Base-by-base conservation (phyloP, 306 rosid genomes). In the Malus sieversii region DNA sequence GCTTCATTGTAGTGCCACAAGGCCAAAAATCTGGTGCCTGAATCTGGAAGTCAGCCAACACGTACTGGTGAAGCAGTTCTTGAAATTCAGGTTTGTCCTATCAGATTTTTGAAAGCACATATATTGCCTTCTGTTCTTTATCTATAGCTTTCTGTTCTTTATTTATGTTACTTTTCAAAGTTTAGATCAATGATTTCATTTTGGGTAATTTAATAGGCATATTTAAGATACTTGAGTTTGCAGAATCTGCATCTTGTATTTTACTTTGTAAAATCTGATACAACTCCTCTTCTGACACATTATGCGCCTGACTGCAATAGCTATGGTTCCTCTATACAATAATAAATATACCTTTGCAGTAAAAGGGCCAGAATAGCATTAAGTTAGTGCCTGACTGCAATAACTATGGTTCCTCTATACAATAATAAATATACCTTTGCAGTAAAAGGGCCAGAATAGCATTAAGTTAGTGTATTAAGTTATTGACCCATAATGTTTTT, bases 1-100 rank as follows among this genome's bases (percentile, higher is more conserved):
- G 84, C 86, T 86, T 84, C 80, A 84, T 83, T 95, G 92, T 75
- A 95, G 99, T 92, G 97, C 86, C 99, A 95, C 81, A 95, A 95
- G 86, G 99, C 99, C 46, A 95, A 95, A 82, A 95, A 95, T 86
- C 86, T 95, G 96, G 92, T 95, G 81, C 99, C 99, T 57, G 99
- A 95, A 86, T 75, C 97, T 81, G 99, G 99, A 75, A 95, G 97
- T 85, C 99, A 92, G 88, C 96, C 99, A 53, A 95, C 99, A 76
- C 96, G 99, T 75, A 95, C 97, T 3, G 99, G 99, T 75, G 99
- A 90, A 89, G 99, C 97, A 20, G 99, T 95, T 75, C 81, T 95
- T 80, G 99, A 95, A 51, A 84, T 95, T 78, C 99, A 95, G 99
- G 99, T 95, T 79, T 74, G 84, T 78, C 84, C 72, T 73, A 66